Base-by-base conservation (phyloP, 441 rosid species). In the Erodium texanum region DNA sequence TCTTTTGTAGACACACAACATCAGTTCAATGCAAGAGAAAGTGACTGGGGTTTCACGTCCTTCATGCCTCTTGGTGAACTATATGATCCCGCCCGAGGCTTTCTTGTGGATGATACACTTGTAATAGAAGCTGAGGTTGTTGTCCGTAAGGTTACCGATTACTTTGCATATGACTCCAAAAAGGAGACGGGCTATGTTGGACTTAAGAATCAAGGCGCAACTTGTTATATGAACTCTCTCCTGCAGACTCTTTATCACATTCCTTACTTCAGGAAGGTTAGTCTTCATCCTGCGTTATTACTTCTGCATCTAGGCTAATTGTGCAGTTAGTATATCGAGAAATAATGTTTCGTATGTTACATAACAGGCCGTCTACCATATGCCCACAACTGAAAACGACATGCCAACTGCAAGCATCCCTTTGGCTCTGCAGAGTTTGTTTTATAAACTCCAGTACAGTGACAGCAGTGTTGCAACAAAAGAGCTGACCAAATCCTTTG, bases 161-260 rank as follows among this genome's bases (percentile, higher is more conserved):
- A 85, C 72, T 85, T 86, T 90, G 74, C 83, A 22, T 81, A 85
- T 69, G 90, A 87, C 80, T 87, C 93, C 5, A 87, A 84, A 67
- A 87, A 87, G 64, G 93, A 87, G 82, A 87, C 93, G 24, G 93
- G 90, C 58, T 87, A 73, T 79, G 93, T 87, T 78, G 93, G 93
- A 38, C 88, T 87, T 56, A 87, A 87, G 80, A 87, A 87, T 79
- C 93, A 87, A 78, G 93, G 90, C 67, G 93, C 93, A 62, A 87
- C 93, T 56, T 88, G 93, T 75, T 86, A 88, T 77, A 87, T 87
- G 90, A 87, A 87, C 77, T 87, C 93, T 76, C 93, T 87, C 62
- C 83, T 87, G 65, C 93, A 87, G 77, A 87, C 93, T n/a, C 77
- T 87, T 34, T 87, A 85, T 80, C 90, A 85, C 76, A 87, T 87